Evolutionary conservation across 805 yeast species (phyloP), one percentile per base, ranked within the genome.

Genomic region (Pichia occidentalis): DNA sequence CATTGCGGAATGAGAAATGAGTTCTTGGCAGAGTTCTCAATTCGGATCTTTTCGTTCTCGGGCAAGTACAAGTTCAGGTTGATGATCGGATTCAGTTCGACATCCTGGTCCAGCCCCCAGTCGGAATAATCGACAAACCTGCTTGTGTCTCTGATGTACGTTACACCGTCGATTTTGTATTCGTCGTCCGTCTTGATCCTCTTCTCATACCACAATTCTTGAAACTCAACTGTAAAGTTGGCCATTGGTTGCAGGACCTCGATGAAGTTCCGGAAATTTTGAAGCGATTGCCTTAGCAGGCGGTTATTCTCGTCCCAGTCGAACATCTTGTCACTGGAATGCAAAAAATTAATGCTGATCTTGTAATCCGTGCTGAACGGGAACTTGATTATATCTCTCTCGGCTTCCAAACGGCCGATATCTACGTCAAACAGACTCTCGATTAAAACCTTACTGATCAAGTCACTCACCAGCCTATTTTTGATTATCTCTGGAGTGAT

Each of bases 1-100:
- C 95, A 88, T 59, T 84, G 95, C 7, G 96, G 95, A 17, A 90
- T 75, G 32, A 83, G 58, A 52, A 81, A 87, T 38, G 79, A 75
- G 56, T 71, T 80, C 32, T 77, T 63, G 29, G 45, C 45, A 0
- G 51, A 68, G 39, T 68, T 60, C 31, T 63, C 71, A 33, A 81
- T 73, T 5, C 43, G 48, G 50, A 76, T 65, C 41, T 64, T 57
- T 19, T 65, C 61, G 26, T 59, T 51, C 5, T 70, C 64, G 3
- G 94, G 87, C 37, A 78, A 70, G 50, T 78, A 85, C 1, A 80
- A 59, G 14, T 84, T 65, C 51, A 90, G 77, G 57, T 87, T 85
- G 2, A 78, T 70, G 0, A 75, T 69, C 26, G 92, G 87, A 44
- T 77, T 73, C 2, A 75, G 58, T 45, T 81, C 67, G 49, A 60